A percentile compares a stretch with the other conserved stretches of the same genome.
Evolutionary conservation across 1,284 basidiomycete species (phyloP).

Genomic region (Tilletia horrida): DNA sequence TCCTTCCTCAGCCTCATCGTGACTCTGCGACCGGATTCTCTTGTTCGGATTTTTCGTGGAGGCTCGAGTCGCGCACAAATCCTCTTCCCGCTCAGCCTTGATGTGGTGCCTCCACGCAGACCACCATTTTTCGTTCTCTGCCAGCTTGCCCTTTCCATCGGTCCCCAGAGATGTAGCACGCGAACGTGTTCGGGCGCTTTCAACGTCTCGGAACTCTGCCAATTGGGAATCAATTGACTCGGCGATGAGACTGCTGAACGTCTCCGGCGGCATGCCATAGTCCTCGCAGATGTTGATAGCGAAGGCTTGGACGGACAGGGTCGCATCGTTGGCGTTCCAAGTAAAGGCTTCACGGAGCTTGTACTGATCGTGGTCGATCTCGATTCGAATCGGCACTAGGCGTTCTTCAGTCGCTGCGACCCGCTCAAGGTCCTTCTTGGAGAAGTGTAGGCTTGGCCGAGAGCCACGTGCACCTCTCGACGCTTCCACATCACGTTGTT

Average conservation of each 20-base stretch:
- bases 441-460: conserved; percentile 36
- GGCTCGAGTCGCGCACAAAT: neutral
- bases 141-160: conserved; percentile 16
- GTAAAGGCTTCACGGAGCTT: conserved; percentile 93
- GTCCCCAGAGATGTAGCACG: conserved; percentile 16
- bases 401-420: conserved; percentile 68
- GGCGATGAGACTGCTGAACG: conserved; percentile 72
- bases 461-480: conserved; percentile 58
- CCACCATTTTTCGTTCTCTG: conserved; percentile 28
- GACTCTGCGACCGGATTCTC: too few species aligned
- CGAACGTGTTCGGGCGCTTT: conserved; percentile 42
- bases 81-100: neutral
- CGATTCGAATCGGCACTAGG: conserved; percentile 87
- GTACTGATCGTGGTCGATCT: conserved; percentile 84
- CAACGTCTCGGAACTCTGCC: conserved; percentile 62
- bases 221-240: conserved; percentile 83
- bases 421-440: conserved; percentile 58
- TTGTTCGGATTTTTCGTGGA: too few species aligned
- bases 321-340: conserved; percentile 87
- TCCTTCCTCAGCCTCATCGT: too few species aligned
- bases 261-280: conserved; percentile 68
- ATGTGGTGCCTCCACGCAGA: neutral
- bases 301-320: conserved; percentile 83
- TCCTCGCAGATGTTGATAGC: conserved; percentile 88
- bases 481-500: conserved; percentile 32